Evolutionary conservation across 1,139 yeast genomes (phyloP).

Genomic region (Schwanniomyces etchellsii): DNA sequence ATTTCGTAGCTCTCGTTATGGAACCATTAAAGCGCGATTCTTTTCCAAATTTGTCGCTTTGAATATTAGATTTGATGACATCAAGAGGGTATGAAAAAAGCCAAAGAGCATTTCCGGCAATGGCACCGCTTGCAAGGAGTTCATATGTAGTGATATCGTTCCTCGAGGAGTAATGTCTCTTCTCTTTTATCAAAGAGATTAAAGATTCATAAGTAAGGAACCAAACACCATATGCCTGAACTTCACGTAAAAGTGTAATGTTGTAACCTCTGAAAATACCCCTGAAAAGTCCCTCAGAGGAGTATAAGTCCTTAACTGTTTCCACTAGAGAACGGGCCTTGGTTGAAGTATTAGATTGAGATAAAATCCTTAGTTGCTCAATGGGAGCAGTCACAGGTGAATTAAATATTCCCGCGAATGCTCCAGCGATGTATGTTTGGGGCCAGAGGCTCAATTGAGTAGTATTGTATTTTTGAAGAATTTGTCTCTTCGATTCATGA

Average conservation of each 20-base stretch:
- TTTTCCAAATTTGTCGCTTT: slow-evolving; percentile 54
- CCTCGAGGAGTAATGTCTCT: slow-evolving; percentile 33
- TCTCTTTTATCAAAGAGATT: slow-evolving; percentile 36
- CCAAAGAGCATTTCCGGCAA: slow-evolving; percentile 73
- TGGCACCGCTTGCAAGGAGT: slow-evolving; percentile 57
- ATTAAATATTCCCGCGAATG: slow-evolving; percentile 72
- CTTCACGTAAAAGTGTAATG: slow-evolving; percentile 60
- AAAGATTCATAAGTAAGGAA: slow-evolving; percentile 65
- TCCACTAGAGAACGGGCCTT: slow-evolving; percentile 36
- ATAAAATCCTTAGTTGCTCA: slow-evolving; percentile 66
- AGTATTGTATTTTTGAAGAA: slow-evolving; percentile 21
- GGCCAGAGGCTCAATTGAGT: slow-evolving; percentile 45
- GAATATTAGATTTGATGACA: slow-evolving; percentile 66
- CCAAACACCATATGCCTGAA: slow-evolving; percentile 84
- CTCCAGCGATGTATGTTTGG: slow-evolving; percentile 70
- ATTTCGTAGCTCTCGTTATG: slow-evolving; percentile 38
- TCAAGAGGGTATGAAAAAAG: slow-evolving; percentile 66
- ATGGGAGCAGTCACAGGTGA: slow-evolving; percentile 70
- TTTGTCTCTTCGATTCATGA: slow-evolving; percentile 67
- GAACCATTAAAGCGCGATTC: slow-evolving; percentile 41
- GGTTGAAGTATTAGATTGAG: slow-evolving; percentile 52
- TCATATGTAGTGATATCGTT: slow-evolving; percentile 56
- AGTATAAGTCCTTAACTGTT: slow-evolving; percentile 39
- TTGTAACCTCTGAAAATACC: slow-evolving; percentile 59
- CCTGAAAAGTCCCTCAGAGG: slow-evolving; percentile 36